Percentiles rank a stretch among this genome's conserved stretches.
These are phyloP conservation scores for Beauveria caledonica DNA, from an alignment of 2,329 filamentous ascomycete genomes.

Conservation along the genomic window DNA sequence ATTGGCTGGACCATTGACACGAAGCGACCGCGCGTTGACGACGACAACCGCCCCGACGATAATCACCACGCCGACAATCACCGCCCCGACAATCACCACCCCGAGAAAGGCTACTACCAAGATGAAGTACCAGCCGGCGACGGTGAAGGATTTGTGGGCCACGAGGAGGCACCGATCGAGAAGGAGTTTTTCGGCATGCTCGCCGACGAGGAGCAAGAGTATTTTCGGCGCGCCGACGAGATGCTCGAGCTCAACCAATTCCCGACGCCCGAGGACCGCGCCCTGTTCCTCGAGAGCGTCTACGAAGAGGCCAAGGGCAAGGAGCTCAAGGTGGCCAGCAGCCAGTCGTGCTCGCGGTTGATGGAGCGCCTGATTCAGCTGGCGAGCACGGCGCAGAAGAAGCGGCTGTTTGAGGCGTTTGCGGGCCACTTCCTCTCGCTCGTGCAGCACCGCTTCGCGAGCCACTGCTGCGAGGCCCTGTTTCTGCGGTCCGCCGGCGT, in stretches of 20 bases:
- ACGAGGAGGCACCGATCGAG: slow-evolving; percentile 34
- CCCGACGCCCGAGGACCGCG: slow-evolving; percentile 61
- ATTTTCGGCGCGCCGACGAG: slow-evolving; percentile 85
- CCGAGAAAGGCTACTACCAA: background rate
- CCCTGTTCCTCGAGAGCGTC: slow-evolving; percentile 69
- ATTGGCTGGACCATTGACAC: slow-evolving; percentile 13
- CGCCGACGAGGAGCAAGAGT: slow-evolving; percentile 87
- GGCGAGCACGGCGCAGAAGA: slow-evolving; percentile 72
- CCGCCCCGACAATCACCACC: slow-evolving; percentile 13
- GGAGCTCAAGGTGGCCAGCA: slow-evolving; percentile 91
- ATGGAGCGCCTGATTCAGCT: slow-evolving; percentile 86
- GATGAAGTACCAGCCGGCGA: slow-evolving; percentile 12
- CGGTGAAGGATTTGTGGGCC: slow-evolving; percentile 8
- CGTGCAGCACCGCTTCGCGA: slow-evolving; percentile 91
- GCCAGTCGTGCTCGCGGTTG: slow-evolving; percentile 86
- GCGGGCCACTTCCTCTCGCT: slow-evolving; percentile 79
- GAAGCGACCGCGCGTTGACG: slow-evolving; percentile 20
- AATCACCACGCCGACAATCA: slow-evolving; percentile 14
- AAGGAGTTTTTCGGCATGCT: slow-evolving; percentile 88
- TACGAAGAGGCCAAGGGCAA: slow-evolving; percentile 83
- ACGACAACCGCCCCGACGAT: slow-evolving; percentile 16
- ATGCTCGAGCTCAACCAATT: slow-evolving; percentile 88
- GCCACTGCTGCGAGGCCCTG: slow-evolving; percentile 91
- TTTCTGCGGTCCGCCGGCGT: slow-evolving; percentile 76
- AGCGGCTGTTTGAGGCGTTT: slow-evolving; percentile 78